Evolutionary conservation across 345 rosid species (phyloP).

Genomic region (Murraya koenigii): DNA sequence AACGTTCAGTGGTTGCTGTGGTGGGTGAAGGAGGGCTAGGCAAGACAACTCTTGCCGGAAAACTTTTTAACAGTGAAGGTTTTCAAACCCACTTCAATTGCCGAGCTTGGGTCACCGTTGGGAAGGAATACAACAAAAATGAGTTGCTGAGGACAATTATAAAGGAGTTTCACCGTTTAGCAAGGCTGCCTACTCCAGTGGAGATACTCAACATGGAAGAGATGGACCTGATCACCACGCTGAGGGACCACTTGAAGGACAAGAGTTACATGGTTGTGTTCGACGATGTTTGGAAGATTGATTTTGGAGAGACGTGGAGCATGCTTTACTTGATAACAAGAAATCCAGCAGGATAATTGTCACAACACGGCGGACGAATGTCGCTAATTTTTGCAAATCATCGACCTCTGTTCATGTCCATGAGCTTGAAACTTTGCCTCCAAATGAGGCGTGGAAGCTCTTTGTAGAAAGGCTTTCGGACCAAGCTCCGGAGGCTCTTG

Average conservation of each 20-base stretch:
- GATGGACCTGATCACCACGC: not conserved
- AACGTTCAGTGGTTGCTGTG: conserved; percentile 4
- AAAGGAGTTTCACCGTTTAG: not conserved
- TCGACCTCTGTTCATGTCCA: too few species aligned
- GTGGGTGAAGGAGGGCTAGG: conserved; percentile 22
- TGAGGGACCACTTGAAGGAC: conserved; percentile 6
- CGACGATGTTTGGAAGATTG: conserved; percentile 18
- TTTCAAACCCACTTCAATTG: not conserved
- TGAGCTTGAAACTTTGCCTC: conserved; percentile 5
- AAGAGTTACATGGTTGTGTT: conserved; percentile 20
- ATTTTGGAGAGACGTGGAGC: conserved; percentile 16
- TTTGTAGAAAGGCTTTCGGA: too few species aligned
- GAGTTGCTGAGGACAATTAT: not conserved
- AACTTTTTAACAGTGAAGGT: not conserved
- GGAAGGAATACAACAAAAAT: conserved; percentile 5
- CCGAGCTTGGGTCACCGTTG: conserved; percentile 17
- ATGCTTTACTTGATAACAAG: conserved; percentile 14
- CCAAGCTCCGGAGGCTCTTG: too few species aligned
- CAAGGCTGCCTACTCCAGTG: not conserved
- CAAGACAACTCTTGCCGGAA: conserved; percentile 18
- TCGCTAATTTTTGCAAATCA: not conserved
- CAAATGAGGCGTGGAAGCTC: too few species aligned
- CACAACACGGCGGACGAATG: conserved; percentile 11
- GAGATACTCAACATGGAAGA: conserved; percentile 1
- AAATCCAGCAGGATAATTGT: conserved; percentile 12